Evolutionary conservation across 73 alveolate genomes (phyloP).

Genomic region (Uronychia binucleata): DNA sequence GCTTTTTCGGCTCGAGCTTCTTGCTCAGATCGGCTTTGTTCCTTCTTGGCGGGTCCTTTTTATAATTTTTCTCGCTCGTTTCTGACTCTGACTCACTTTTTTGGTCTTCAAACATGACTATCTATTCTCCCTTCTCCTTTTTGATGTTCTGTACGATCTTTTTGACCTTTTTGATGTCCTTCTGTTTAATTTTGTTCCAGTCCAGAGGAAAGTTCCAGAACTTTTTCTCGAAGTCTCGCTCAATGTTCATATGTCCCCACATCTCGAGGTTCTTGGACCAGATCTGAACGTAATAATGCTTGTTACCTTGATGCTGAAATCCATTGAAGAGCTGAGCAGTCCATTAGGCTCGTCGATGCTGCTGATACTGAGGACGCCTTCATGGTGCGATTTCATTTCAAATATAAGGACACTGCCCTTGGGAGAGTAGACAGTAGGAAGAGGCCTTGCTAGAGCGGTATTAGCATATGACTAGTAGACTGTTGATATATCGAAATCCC

Average conservation of each 20-base stretch:
- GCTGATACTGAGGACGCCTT: constrained; percentile 34
- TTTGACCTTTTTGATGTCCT: constrained; percentile 76
- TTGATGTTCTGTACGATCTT: constrained; percentile 55
- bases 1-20: no score
- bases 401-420: constrained; percentile 45
- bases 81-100: background rate
- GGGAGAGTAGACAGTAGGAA: background rate
- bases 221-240: constrained; percentile 58
- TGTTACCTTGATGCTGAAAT: constrained; percentile 6
- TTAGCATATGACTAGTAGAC: background rate
- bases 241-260: constrained; percentile 69
- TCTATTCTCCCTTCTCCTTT: constrained; percentile 36
- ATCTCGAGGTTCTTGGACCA: constrained; percentile 70
- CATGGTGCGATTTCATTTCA: constrained; percentile 71
- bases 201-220: constrained; percentile 87
- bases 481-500: constrained; percentile 4
- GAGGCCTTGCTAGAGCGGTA: background rate
- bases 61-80: background rate
- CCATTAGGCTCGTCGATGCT: constrained; percentile 70
- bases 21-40: no score
- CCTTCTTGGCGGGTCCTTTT: background rate
- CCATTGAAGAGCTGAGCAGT: constrained; percentile 61
- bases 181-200: constrained; percentile 74
- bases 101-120: background rate
- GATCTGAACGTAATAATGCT: constrained; percentile 29